phyloP scores from a whole-genome alignment of 106 monocot genomes.

The Vanilla planifolia region DNA sequence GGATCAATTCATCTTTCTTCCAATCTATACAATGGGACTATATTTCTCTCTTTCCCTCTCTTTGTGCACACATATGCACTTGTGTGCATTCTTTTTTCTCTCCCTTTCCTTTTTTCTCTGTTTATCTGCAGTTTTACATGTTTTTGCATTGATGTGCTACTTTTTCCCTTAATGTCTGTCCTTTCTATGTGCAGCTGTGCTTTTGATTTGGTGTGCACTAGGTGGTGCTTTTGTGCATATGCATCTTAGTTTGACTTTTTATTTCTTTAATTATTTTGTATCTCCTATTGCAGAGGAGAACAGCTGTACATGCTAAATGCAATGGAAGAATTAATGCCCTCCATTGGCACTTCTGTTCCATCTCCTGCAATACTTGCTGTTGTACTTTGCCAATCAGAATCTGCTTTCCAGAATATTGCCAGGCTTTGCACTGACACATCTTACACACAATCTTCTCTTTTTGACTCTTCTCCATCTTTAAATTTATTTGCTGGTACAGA shows the following conservation, averaged over 20 bases:
- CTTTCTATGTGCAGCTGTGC: not conserved
- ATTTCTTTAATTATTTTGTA: not conserved
- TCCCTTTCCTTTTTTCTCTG: too few relatives aligned
- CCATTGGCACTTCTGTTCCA: constrained; percentile 81
- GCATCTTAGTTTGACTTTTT: not conserved
- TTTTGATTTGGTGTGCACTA: not conserved
- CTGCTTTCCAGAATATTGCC: constrained; percentile 47
- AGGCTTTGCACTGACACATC: constrained; percentile 28
- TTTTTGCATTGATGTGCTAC: too few relatives aligned
- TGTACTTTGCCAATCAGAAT: constrained; percentile 61
- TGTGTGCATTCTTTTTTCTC: too few relatives aligned
- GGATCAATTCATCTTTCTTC: too few relatives aligned
- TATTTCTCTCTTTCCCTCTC: too few relatives aligned
- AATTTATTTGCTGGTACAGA: constrained; percentile 8
- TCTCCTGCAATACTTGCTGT: constrained; percentile 79
- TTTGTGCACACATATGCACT: too few relatives aligned
- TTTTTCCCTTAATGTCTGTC: too few relatives aligned
- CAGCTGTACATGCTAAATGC: constrained; percentile 59
- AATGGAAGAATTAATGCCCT: constrained; percentile 87
- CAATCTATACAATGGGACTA: too few relatives aligned
- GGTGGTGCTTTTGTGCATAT: not conserved
- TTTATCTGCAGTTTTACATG: too few relatives aligned
- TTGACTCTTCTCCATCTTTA: constrained; percentile 12
- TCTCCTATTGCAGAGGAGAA: constrained; percentile 55
- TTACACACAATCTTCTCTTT: constrained; percentile 17